Percentiles rank a stretch among this genome's conserved stretches.
Conservation (phyloP, 768 basidiomycete species). For the Pulveroboletus ravenelii region DNA sequence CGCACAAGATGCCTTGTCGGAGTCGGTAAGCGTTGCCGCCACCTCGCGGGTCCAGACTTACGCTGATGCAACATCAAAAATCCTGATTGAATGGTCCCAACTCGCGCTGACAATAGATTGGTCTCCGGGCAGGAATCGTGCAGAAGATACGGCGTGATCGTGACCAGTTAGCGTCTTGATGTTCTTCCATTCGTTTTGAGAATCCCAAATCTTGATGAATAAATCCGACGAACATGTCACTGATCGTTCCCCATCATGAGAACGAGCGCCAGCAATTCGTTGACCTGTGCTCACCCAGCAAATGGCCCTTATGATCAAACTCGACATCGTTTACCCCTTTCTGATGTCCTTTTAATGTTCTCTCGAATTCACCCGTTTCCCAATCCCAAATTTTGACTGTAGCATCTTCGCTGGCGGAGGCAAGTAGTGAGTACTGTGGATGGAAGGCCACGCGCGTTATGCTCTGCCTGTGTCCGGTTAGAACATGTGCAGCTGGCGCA, state of each 20-base stretch:
- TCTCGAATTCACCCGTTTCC: slow-evolving; percentile 91
- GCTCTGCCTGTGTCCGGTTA: slow-evolving; percentile 70
- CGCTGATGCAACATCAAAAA: slow-evolving; percentile 87
- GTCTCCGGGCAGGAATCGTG: slow-evolving; percentile 81
- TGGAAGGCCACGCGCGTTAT: slow-evolving; percentile 83
- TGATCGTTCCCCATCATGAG: slow-evolving; percentile 8
- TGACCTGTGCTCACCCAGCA: slow-evolving; percentile 55
- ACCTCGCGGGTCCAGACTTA: slow-evolving; percentile 35
- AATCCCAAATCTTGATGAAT: slow-evolving; percentile 91
- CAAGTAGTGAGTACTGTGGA: slow-evolving; percentile 76
- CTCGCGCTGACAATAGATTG: slow-evolving; percentile 82
- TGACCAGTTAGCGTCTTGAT: slow-evolving; percentile 83
- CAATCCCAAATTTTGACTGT: slow-evolving; percentile 95
- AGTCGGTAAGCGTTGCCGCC: slow-evolving; percentile 9
- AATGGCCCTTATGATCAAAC: slow-evolving; percentile 80
- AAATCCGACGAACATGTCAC: slow-evolving; percentile 77
- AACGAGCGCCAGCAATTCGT: background rate
- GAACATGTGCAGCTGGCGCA: slow-evolving; percentile 74
- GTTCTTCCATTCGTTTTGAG: slow-evolving; percentile 86
- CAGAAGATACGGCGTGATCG: slow-evolving; percentile 86
- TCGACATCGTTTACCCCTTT: slow-evolving; percentile 84
- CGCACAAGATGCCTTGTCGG: slow-evolving; percentile 60
- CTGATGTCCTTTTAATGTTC: slow-evolving; percentile 89
- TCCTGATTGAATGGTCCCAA: slow-evolving; percentile 77
- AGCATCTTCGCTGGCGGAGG: slow-evolving; percentile 83